Conservation (phyloP, 2,329 filamentous ascomycete genomes). For the Verticillium nubilum region DNA sequence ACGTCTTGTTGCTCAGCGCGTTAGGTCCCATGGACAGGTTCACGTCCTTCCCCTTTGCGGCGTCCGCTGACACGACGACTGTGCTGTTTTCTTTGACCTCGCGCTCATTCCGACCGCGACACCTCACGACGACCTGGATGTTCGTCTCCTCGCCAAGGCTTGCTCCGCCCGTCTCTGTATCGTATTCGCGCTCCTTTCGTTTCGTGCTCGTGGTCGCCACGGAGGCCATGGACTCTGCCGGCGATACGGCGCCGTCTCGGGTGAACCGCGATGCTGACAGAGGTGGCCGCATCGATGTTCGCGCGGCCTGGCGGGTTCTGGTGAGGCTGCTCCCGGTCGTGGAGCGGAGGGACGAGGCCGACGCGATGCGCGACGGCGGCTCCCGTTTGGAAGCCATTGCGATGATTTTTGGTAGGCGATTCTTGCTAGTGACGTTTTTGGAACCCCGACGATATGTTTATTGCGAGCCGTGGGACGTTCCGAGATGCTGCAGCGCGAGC, state of each 20-base stretch:
- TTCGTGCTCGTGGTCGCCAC: constrained; percentile 59
- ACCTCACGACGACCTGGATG: constrained; percentile 95
- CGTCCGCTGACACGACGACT: constrained; percentile 82
- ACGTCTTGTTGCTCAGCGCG: constrained; percentile 91
- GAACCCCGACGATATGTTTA: background rate
- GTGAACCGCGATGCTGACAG: constrained; percentile 18
- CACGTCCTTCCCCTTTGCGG: constrained; percentile 78
- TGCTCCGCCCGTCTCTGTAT: constrained; percentile 36
- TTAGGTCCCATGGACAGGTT: constrained; percentile 89
- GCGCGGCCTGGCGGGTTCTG: background rate
- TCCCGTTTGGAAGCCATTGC: constrained; percentile 13
- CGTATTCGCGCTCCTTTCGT: constrained; percentile 76
- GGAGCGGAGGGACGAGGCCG: constrained; percentile 8
- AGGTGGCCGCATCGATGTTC: constrained; percentile 10
- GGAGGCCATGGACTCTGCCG: constrained; percentile 64
- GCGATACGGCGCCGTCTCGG: constrained; percentile 53
- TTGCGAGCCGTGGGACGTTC: background rate
- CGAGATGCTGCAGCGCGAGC: background rate
- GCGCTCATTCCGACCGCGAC: constrained; percentile 84
- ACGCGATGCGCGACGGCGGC: constrained; percentile 11
- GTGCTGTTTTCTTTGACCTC: constrained; percentile 93
- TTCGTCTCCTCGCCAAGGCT: constrained; percentile 72
- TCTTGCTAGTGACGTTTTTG: background rate
- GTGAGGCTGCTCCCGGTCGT: constrained; percentile 4
- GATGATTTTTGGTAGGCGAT: background rate